These are phyloP conservation scores for Epicoccum nigrum DNA, from an alignment of 2,329 filamentous ascomycete species.

Conservation along the genomic window DNA sequence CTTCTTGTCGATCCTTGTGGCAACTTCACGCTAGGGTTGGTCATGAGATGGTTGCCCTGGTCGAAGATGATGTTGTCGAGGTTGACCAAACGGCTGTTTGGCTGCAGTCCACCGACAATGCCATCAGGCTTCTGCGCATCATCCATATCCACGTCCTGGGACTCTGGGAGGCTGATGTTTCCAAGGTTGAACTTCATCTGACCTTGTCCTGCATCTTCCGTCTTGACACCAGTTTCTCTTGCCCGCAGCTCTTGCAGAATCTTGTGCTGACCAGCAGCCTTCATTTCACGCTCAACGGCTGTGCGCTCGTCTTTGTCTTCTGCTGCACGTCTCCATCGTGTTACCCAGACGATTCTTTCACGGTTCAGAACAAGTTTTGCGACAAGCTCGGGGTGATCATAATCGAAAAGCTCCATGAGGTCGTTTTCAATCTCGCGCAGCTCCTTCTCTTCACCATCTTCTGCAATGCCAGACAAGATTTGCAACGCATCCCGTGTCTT, in stretches of 20 bases:
- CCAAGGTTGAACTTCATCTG: slow-evolving; percentile 85
- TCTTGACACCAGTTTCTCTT: slow-evolving; percentile 65
- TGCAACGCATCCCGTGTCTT: slow-evolving; percentile 86
- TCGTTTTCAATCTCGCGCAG: slow-evolving; percentile 97
- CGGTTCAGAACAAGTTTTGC: slow-evolving; percentile 89
- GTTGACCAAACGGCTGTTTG: slow-evolving; percentile 87
- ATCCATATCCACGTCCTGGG: slow-evolving; percentile 55
- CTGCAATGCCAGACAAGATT: slow-evolving; percentile 78
- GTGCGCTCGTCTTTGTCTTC: slow-evolving; percentile 74
- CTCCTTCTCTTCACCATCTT: slow-evolving; percentile 80
- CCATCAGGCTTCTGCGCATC: slow-evolving; percentile 50
- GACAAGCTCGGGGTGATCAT: slow-evolving; percentile 92
- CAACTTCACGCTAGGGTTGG: slow-evolving; percentile 93
- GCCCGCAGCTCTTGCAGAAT: slow-evolving; percentile 89
- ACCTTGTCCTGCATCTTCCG: slow-evolving; percentile 64
- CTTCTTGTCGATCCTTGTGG: slow-evolving; percentile 95
- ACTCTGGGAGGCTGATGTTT: slow-evolving; percentile 80
- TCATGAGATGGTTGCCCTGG: slow-evolving; percentile 98
- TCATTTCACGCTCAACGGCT: slow-evolving; percentile 87
- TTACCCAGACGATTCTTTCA: slow-evolving; percentile 95
- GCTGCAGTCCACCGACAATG: slow-evolving; percentile 82
- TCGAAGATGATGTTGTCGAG: slow-evolving; percentile 96
- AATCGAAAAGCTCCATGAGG: slow-evolving; percentile 97
- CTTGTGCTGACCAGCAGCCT: slow-evolving; percentile 80
- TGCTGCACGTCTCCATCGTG: slow-evolving; percentile 80